Conservation (phyloP, 108 stramenopile genomes). For the Cyclostephanos invisitatus region DNA sequence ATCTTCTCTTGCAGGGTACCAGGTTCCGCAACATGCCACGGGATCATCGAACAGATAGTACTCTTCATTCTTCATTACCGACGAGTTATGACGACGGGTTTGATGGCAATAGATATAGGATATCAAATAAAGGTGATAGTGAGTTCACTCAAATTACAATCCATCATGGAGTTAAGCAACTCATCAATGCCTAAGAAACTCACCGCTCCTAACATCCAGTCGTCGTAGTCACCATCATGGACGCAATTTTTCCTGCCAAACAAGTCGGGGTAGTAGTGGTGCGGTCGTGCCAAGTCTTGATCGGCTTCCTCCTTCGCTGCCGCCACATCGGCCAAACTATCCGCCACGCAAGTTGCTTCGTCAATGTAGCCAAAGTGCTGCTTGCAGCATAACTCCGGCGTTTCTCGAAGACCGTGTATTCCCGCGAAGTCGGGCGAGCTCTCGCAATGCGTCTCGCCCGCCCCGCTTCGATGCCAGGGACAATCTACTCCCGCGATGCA, state of each 20-base stretch:
- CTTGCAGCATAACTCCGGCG: constrained; percentile 12
- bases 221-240: constrained; percentile 8
- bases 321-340: constrained; percentile 1
- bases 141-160: not conserved
- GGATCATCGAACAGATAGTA: constrained; percentile 4
- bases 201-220: constrained; percentile 7
- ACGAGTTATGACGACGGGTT: not conserved
- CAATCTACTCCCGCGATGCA: constrained; percentile 7
- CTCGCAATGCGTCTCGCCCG: constrained; percentile 10
- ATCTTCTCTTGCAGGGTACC: constrained; percentile 7
- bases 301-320: not conserved
- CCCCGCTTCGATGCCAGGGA: constrained; percentile 8
- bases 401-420: constrained; percentile 5
- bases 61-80: not conserved
- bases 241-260: constrained; percentile 11
- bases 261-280: constrained; percentile 3
- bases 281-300: constrained; percentile 4
- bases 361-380: constrained; percentile 8
- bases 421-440: constrained; percentile 15
- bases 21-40: not conserved
- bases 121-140: not conserved
- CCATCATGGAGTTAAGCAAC: not conserved
- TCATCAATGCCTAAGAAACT: not conserved
- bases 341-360: not conserved
- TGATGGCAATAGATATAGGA: not conserved